Base-by-base conservation (phyloP, 2,329 filamentous ascomycete species). In the Ramichloridium luteum region DNA sequence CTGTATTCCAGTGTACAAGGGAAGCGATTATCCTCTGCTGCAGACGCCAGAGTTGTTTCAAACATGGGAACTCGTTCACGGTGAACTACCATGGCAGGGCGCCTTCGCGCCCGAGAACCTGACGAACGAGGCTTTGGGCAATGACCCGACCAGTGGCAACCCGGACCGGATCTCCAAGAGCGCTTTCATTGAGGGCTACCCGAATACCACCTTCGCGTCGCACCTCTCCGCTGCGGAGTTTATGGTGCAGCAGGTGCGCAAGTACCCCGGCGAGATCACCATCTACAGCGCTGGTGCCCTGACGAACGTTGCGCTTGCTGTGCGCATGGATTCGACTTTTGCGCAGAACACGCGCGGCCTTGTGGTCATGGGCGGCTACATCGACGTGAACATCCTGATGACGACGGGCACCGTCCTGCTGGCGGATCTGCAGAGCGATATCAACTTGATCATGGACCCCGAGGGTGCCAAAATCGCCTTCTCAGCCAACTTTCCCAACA, bases 381-480 rank as follows among this genome's bases (percentile, higher is more conserved):
- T 67, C 13, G 65, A 68, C 43, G 49, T 55, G 8, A 49, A 50
- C 34, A 34, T 51, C 9, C 37, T 51, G 1, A 6, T 49, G 50
- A 50, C 38, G 15, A 48, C 47, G 3, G 48, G 49, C 16, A 38
- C 40, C 16, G 40, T 44, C n/a, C 37, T 47, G 14, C 47, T 48
- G 4, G 39, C 42, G 17, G 37, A 48, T 28, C 37, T 44, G n/a
- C 46, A 49, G 31, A 51, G 39, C 26, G 47, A 63, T 39, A 64
- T 67, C 45, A 70, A 68, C 46, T 46, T 67, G 2, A 67, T 65
- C 54, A 59, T 66, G 25, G 64, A 69, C 31, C 64, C 65, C 1
- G 64, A 68, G 46, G 61, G 58, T 3, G 51, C 62, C 12, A 66
- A 67, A 39, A 65, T 67, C 30, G 62, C 62, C 0, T 42, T 70